Percentiles rank a stretch among this genome's conserved stretches.
phyloP scores from a whole-genome alignment of 2,329 filamentous ascomycete species.

The Lasiodiplodia citricola region DNA sequence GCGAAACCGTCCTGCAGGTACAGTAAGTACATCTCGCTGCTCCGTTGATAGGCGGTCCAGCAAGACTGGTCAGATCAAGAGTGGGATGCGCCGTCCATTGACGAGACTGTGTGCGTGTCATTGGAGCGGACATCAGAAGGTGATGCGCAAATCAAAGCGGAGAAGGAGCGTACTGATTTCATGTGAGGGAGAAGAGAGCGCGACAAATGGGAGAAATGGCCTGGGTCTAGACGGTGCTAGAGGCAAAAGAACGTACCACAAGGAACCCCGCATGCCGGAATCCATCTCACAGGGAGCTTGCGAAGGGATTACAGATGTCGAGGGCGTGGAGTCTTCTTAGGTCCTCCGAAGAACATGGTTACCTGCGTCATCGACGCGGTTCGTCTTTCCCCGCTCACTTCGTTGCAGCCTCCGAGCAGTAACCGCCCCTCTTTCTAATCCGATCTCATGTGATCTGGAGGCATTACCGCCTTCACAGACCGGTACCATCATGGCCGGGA shows the following conservation, averaged over 20 bases:
- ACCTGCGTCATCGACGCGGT: background rate
- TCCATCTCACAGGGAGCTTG: background rate
- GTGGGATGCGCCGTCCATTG: background rate
- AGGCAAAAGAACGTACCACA: background rate
- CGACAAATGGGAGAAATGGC: background rate
- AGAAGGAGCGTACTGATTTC: background rate
- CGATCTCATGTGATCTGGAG: background rate
- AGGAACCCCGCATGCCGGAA: background rate
- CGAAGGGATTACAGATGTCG: background rate
- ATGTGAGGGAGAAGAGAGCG: background rate
- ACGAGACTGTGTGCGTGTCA: background rate
- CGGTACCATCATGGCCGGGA: background rate
- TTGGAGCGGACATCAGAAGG: background rate
- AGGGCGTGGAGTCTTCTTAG: background rate
- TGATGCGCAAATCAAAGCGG: constrained; percentile 11
- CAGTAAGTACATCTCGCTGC: background rate
- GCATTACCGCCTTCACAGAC: background rate
- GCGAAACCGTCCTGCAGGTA: constrained; percentile 9
- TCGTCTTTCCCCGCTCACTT: background rate
- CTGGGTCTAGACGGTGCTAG: background rate
- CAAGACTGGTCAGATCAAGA: constrained; percentile 2
- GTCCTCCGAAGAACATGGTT: background rate
- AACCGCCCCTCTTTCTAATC: background rate
- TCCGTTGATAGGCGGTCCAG: background rate
- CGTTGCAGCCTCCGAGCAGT: background rate